phyloP scores from a whole-genome alignment of 2,329 filamentous ascomycete species.

The Penicillium rolfsii region DNA sequence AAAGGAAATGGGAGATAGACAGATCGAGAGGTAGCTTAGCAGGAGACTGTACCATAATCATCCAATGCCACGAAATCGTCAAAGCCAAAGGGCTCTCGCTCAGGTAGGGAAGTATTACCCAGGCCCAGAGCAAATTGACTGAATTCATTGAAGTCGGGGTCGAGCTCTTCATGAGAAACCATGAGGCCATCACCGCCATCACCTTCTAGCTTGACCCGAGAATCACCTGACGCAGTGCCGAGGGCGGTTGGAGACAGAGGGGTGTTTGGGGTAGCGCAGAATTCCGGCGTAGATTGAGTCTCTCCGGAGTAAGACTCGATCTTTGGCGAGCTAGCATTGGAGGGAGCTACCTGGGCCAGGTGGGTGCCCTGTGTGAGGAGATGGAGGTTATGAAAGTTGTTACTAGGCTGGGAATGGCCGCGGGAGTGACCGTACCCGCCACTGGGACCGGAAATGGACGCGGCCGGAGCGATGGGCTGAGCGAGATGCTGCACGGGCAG shows the following conservation, averaged over 20 bases:
- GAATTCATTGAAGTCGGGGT: conserved; percentile 40
- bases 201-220: conserved; percentile 20
- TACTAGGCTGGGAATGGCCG: conserved; percentile 30
- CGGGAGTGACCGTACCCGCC: conserved; percentile 21
- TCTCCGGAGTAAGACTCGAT: conserved; percentile 32
- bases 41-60: conserved; percentile 37
- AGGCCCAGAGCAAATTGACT: conserved; percentile 38
- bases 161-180: conserved; percentile 34
- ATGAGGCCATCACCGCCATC: conserved; percentile 30
- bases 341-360: conserved; percentile 17
- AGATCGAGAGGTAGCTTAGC: conserved; percentile 28
- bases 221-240: conserved; percentile 9
- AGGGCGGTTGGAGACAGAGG: conserved; percentile 33
- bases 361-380: conserved; percentile 29
- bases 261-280: conserved; percentile 38
- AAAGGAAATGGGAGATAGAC: conserved; percentile 21
- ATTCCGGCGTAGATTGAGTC: conserved; percentile 38
- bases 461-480: conserved; percentile 18
- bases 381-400: conserved; percentile 25
- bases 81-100: conserved; percentile 34
- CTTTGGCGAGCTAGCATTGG: conserved; percentile 26
- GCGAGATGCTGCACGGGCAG: conserved; percentile 30
- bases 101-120: conserved; percentile 30
- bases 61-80: conserved; percentile 40
- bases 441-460: conserved; percentile 26